Evolutionary conservation across 2,329 filamentous ascomycete species (phyloP).

Genomic region (Byssothecium circinans): DNA sequence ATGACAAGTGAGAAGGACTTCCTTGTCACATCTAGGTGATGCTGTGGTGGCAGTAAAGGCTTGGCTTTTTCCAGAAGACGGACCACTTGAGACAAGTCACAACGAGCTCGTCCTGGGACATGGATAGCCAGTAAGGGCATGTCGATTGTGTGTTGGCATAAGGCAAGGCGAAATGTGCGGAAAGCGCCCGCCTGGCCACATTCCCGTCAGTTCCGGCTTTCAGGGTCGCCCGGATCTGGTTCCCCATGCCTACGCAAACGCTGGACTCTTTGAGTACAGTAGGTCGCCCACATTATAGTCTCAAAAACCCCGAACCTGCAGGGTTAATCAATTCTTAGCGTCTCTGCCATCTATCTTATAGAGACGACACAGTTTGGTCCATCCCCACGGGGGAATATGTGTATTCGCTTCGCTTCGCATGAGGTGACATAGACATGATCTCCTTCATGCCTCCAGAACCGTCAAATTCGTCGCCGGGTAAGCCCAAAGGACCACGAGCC

Average conservation of each 20-base stretch:
- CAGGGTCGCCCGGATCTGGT: constrained; percentile 29
- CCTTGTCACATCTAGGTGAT: no score
- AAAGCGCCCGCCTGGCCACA: constrained; percentile 33
- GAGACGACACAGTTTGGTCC: constrained; percentile 23
- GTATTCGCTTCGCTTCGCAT: constrained; percentile 26
- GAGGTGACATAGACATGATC: constrained; percentile 32
- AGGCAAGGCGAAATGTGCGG: constrained; percentile 27
- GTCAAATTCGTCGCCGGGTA: constrained; percentile 38
- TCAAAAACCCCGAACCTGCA: constrained; percentile 35
- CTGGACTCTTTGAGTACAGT: no score
- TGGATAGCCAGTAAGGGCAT: not conserved
- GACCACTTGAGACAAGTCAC: no score
- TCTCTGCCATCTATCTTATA: constrained; percentile 23
- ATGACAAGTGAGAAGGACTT: no score
- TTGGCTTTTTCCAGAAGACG: not conserved
- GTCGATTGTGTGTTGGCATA: not conserved
- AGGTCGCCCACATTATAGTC: constrained; percentile 32
- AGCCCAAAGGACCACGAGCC: constrained; percentile 4
- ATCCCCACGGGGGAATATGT: constrained; percentile 20
- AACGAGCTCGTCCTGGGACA: not conserved
- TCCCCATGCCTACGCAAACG: constrained; percentile 25
- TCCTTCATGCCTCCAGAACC: constrained; percentile 42
- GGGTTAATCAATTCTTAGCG: constrained; percentile 29
- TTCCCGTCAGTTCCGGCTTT: constrained; percentile 23
- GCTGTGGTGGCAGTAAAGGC: no score